These are phyloP conservation scores for Periconia sp. DNA, from an alignment of 2,329 filamentous ascomycete species.

Conservation along the genomic window DNA sequence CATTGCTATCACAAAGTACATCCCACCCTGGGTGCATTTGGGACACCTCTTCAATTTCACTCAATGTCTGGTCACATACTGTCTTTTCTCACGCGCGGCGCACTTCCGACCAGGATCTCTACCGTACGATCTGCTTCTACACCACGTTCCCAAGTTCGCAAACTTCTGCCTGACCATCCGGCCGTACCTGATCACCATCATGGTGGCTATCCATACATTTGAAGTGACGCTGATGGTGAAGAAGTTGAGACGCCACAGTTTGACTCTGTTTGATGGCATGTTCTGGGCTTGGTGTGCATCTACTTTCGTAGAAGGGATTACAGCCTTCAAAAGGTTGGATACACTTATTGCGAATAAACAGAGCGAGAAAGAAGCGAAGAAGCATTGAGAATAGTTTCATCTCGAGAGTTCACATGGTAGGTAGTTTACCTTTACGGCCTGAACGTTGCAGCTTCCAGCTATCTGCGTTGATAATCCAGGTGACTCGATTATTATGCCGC, in stretches of 20 bases:
- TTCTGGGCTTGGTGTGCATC: slow-evolving; percentile 60
- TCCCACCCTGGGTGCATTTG: slow-evolving; percentile 50
- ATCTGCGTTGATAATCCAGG: too few relatives aligned
- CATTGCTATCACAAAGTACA: slow-evolving; percentile 57
- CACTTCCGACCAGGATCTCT: slow-evolving; percentile 39
- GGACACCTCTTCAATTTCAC: slow-evolving; percentile 57
- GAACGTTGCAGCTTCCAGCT: too few relatives aligned
- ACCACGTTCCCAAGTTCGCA: slow-evolving; percentile 57
- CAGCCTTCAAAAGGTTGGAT: slow-evolving; percentile 47
- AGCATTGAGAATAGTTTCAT: slow-evolving; percentile 24
- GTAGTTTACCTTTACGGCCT: too few relatives aligned
- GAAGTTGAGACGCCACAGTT: slow-evolving; percentile 55
- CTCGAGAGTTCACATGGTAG: too few relatives aligned
- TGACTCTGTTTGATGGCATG: slow-evolving; percentile 49
- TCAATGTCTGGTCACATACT: slow-evolving; percentile 39
- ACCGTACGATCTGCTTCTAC: slow-evolving; percentile 48
- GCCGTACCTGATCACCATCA: slow-evolving; percentile 58
- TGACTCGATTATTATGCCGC: too few relatives aligned
- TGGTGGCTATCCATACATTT: slow-evolving; percentile 64
- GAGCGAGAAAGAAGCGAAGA: slow-evolving; percentile 37
- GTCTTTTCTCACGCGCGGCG: slow-evolving; percentile 26
- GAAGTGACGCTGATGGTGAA: slow-evolving; percentile 60
- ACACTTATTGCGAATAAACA: slow-evolving; percentile 26
- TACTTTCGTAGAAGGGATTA: slow-evolving; percentile 57
- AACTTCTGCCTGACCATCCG: slow-evolving; percentile 61